Evolutionary conservation across 371 early-diverging fungal species (phyloP).

Genomic region (Rhizopus delemar): DNA sequence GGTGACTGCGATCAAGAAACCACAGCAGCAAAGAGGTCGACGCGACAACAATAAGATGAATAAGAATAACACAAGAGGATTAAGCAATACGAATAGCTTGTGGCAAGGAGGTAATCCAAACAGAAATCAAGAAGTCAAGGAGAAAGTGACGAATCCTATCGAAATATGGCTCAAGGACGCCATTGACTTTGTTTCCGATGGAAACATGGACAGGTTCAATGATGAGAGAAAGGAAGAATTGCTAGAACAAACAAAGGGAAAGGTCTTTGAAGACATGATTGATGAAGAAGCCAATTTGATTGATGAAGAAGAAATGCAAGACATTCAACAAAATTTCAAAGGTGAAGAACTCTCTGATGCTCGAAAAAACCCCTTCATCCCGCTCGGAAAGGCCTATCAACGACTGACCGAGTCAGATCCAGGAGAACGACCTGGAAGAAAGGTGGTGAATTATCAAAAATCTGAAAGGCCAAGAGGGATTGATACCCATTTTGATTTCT

Average conservation of each 20-base stretch:
- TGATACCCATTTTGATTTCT: constrained; percentile 29
- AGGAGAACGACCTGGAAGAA: constrained; percentile 24
- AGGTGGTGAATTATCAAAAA: constrained; percentile 45
- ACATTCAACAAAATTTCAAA: constrained; percentile 47
- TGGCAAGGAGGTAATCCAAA: constrained; percentile 43
- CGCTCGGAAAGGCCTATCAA: constrained; percentile 40
- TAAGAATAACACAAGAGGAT: neutral
- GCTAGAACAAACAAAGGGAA: constrained; percentile 38
- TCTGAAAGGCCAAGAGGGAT: constrained; percentile 9
- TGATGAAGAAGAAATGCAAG: constrained; percentile 59
- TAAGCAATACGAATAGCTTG: constrained; percentile 2
- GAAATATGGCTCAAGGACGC: constrained; percentile 52
- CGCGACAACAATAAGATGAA: neutral
- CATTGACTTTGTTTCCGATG: constrained; percentile 32
- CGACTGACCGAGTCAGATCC: constrained; percentile 11
- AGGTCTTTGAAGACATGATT: constrained; percentile 32
- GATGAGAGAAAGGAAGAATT: constrained; percentile 33
- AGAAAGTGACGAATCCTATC: constrained; percentile 33
- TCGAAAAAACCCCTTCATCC: constrained; percentile 27
- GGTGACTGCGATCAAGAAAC: constrained; percentile 1
- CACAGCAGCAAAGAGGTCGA: constrained; percentile 1
- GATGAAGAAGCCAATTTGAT: constrained; percentile 52
- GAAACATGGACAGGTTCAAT: constrained; percentile 8
- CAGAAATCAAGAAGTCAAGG: constrained; percentile 5
- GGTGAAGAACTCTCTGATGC: constrained; percentile 36